phyloP scores from a whole-genome alignment of 2,329 filamentous ascomycete genomes.

The Arthrobotrys sphaeroides region DNA sequence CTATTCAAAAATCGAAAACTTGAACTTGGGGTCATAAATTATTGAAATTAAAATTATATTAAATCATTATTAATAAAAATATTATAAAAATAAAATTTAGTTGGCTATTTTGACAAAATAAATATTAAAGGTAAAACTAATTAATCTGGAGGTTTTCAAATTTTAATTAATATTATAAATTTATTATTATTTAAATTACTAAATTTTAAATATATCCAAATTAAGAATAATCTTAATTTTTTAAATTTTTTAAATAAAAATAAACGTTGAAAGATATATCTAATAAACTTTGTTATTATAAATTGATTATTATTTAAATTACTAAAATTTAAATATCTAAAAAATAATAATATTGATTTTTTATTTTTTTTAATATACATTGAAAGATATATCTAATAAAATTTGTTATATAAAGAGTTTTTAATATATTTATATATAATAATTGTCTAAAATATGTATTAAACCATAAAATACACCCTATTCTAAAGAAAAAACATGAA shows the following conservation, averaged over 20 bases:
- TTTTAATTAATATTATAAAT: conserved; percentile 61
- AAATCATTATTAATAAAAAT: conserved; percentile 56
- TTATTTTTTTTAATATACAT: conserved; percentile 60
- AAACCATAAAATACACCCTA: neutral
- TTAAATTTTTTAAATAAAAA: conserved; percentile 60
- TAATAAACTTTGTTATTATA: neutral
- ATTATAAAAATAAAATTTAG: conserved; percentile 60
- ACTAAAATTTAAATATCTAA: conserved; percentile 18
- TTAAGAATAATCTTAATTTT: conserved; percentile 60
- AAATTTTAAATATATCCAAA: conserved; percentile 59
- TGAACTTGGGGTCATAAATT: neutral
- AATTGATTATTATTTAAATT: neutral
- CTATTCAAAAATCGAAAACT: conserved; percentile 45
- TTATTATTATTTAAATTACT: conserved; percentile 58
- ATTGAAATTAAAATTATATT: neutral
- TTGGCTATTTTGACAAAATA: conserved; percentile 57
- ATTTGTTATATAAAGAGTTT: neutral
- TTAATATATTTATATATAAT: conserved; percentile 6
- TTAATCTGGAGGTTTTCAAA: conserved; percentile 61
- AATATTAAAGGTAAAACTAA: conserved; percentile 59
- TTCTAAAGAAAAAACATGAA: conserved; percentile 54
- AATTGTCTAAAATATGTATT: conserved; percentile 1
- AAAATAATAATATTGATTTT: conserved; percentile 60
- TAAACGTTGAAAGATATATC: conserved; percentile 51
- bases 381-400: neutral